Evolutionary conservation across 2,329 filamentous ascomycete genomes (phyloP).

Genomic region (Diaporthe longicolla): DNA sequence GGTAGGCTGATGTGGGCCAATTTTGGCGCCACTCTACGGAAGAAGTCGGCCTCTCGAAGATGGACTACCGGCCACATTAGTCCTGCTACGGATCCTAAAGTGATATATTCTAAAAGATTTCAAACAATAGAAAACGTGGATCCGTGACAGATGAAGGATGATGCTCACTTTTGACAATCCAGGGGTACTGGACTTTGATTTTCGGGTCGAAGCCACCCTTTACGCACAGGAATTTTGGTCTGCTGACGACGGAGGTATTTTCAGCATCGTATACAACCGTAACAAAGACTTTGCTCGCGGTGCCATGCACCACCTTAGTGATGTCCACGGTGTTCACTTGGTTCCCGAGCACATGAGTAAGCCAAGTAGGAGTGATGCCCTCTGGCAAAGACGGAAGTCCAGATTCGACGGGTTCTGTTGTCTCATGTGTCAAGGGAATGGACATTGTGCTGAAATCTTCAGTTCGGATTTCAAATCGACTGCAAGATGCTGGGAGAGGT

Average conservation of each 20-base stretch:
- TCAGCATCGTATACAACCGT: constrained; percentile 49
- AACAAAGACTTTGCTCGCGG: constrained; percentile 50
- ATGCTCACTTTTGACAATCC: constrained; percentile 8
- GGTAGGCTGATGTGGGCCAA: constrained; percentile 27
- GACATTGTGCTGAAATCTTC: background rate
- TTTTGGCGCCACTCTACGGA: constrained; percentile 21
- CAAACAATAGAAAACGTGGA: too few species aligned
- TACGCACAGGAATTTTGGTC: constrained; percentile 41
- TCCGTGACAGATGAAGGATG: too few species aligned
- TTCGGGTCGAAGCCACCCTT: constrained; percentile 36
- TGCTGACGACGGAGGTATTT: constrained; percentile 36
- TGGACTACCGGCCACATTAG: background rate
- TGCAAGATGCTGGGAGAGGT: background rate
- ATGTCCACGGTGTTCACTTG: constrained; percentile 46
- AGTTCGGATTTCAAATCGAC: background rate
- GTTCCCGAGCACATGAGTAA: constrained; percentile 48
- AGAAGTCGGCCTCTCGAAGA: constrained; percentile 34
- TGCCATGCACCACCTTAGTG: constrained; percentile 47
- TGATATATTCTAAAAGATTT: too few species aligned
- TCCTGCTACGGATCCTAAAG: too few species aligned
- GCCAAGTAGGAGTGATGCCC: constrained; percentile 48
- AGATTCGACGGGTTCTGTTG: background rate
- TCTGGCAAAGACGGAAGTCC: constrained; percentile 46
- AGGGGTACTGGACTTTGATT: constrained; percentile 13
- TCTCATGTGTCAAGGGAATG: background rate